Conservation (phyloP, 2,329 filamentous ascomycete species). For the Berkeleyomyces basicola region DNA sequence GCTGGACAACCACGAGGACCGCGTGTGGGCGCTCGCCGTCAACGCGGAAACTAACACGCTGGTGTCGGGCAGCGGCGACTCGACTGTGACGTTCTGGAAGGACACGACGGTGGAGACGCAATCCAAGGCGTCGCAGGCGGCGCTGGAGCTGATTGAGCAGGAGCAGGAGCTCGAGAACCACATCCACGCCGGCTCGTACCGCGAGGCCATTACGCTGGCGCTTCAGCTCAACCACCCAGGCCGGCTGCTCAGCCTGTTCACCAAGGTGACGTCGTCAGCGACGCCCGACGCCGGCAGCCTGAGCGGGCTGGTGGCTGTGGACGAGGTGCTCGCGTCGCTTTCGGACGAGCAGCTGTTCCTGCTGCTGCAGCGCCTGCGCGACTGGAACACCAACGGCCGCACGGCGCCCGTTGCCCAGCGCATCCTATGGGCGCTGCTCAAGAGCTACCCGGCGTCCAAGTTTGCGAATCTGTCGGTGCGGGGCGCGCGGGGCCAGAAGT, state of each 20-base stretch:
- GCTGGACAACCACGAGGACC: constrained; percentile 90
- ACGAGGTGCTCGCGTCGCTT: constrained; percentile 64
- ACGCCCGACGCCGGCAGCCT: constrained; percentile 45
- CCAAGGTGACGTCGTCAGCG: constrained; percentile 51
- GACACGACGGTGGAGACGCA: constrained; percentile 76
- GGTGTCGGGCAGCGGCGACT: constrained; percentile 82
- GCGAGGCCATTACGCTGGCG: constrained; percentile 81
- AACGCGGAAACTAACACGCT: constrained; percentile 54
- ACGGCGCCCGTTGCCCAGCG: constrained; percentile 74
- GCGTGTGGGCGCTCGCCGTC: constrained; percentile 78
- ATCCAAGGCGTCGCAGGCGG: constrained; percentile 53
- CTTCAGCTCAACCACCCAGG: constrained; percentile 89
- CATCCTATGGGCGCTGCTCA: constrained; percentile 63
- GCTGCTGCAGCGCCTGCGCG: constrained; percentile 64
- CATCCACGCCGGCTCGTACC: constrained; percentile 72
- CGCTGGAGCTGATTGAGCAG: constrained; percentile 71
- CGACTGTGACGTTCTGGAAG: constrained; percentile 86
- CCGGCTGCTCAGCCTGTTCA: constrained; percentile 70
- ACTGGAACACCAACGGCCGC: constrained; percentile 95
- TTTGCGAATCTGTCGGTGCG: constrained; percentile 54
- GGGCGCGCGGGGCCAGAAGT: constrained; percentile 41
- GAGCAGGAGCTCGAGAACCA: constrained; percentile 91
- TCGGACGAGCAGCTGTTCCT: constrained; percentile 74
- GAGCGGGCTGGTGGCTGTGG: constrained; percentile 52
- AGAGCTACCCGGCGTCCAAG: constrained; percentile 62